Percentiles rank a stretch among this genome's conserved stretches.
Conservation (phyloP, 1,284 basidiomycete species). For the Gymnopus androsaceus region DNA sequence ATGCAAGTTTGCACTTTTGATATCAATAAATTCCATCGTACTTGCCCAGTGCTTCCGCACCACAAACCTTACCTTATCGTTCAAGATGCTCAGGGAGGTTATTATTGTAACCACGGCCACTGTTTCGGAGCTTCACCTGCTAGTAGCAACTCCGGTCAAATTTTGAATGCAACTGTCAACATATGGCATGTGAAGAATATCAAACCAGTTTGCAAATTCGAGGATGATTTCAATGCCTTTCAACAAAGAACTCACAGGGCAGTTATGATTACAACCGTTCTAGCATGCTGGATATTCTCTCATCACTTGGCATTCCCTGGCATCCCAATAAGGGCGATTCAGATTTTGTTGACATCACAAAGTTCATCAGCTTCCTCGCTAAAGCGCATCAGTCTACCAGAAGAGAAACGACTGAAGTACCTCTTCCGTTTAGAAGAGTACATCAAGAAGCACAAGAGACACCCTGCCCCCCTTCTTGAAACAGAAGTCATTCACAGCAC, state of each 20-base stretch:
- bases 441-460: not conserved
- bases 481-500: constrained; percentile 20
- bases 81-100: not conserved
- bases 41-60: constrained; percentile 24
- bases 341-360: constrained; percentile 9
- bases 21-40: constrained; percentile 18
- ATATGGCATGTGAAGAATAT: constrained; percentile 20
- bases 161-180: constrained; percentile 17
- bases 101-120: not conserved
- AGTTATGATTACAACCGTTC: constrained; percentile 5
- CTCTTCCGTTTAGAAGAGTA: constrained; percentile 12
- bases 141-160: constrained; percentile 11
- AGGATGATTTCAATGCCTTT: constrained; percentile 27
- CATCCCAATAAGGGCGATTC: constrained; percentile 15
- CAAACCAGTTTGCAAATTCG: constrained; percentile 30
- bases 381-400: constrained; percentile 18
- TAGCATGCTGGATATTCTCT: not conserved
- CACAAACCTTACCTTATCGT: constrained; percentile 25
- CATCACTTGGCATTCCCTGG: constrained; percentile 10
- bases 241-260: constrained; percentile 5
- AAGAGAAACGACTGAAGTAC: constrained; percentile 23
- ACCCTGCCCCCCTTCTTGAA: constrained; percentile 6
- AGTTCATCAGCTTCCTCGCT: constrained; percentile 19
- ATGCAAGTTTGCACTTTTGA: constrained; percentile 1
- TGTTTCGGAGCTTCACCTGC: not conserved